phyloP scores from a whole-genome alignment of 2,329 filamentous ascomycete genomes.

The Microcyclospora tardicrescens region DNA sequence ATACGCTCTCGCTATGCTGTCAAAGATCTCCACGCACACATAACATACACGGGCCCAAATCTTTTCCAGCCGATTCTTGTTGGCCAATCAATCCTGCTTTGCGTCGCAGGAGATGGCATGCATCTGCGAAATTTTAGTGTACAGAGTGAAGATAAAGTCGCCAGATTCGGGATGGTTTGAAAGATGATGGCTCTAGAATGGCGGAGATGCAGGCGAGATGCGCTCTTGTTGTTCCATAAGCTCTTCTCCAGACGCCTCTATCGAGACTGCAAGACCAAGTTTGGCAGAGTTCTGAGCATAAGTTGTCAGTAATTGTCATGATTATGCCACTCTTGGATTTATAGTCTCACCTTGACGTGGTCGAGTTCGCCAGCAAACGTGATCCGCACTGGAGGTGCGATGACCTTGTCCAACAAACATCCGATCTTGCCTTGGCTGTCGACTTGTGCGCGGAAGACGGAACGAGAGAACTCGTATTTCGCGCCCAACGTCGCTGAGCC shows the following conservation, averaged over 20 bases:
- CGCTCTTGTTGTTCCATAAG: conserved; percentile 65
- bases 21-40: no score
- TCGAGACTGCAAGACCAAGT: conserved; percentile 84
- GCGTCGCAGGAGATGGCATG: not conserved
- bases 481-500: conserved; percentile 82
- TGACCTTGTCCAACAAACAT: conserved; percentile 87
- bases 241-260: conserved; percentile 74
- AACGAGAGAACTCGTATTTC: conserved; percentile 97
- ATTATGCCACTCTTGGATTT: not conserved
- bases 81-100: not conserved
- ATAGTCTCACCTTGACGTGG: conserved; percentile 71
- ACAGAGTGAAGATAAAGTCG: conserved; percentile 11
- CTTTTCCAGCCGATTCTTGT: not conserved
- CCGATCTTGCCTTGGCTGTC: conserved; percentile 91
- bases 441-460: conserved; percentile 88
- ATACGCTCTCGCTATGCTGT: no score
- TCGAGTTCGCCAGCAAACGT: conserved; percentile 96
- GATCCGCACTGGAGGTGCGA: conserved; percentile 82
- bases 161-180: not conserved
- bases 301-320: conserved; percentile 15
- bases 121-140: conserved; percentile 3
- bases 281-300: conserved; percentile 71
- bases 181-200: conserved; percentile 15
- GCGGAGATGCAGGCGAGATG: conserved; percentile 32
- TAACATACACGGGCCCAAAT: not conserved